These are phyloP conservation scores for Peterozyma toletana DNA, from an alignment of 805 yeast genomes.

Conservation along the genomic window DNA sequence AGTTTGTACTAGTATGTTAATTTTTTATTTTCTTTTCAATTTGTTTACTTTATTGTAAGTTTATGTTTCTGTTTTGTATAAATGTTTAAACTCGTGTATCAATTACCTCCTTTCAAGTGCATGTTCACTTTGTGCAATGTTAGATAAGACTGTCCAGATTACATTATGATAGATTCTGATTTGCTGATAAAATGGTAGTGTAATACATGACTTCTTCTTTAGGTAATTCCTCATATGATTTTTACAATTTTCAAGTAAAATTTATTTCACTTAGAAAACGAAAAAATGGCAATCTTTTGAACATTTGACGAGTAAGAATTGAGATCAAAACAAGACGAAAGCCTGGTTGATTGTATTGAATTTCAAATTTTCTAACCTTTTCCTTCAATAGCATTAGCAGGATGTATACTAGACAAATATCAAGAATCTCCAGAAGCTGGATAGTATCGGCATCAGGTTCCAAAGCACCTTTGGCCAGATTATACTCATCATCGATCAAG, in stretches of 20 bases:
- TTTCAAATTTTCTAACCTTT: too few species aligned
- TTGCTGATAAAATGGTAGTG: too few species aligned
- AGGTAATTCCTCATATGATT: conserved; percentile 3
- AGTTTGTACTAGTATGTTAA: conserved; percentile 2
- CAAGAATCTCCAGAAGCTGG: background rate
- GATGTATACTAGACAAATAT: background rate
- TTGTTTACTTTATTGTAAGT: background rate
- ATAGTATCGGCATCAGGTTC: background rate
- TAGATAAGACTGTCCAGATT: too few species aligned
- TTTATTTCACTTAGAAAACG: conserved; percentile 3
- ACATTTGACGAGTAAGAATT: background rate
- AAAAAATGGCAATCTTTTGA: conserved; percentile 3
- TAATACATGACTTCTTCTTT: background rate
- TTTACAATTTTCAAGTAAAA: too few species aligned
- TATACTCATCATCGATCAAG: background rate
- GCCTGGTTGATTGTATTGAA: too few species aligned
- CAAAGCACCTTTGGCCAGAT: background rate
- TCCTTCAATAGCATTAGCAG: too few species aligned
- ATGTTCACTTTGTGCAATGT: too few species aligned
- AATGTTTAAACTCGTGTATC: too few species aligned
- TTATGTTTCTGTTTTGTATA: background rate
- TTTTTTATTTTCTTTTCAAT: background rate
- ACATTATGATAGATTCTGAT: too few species aligned
- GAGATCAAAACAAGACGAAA: too few species aligned
- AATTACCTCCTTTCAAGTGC: too few species aligned